phyloP scores from a whole-genome alignment of 2,329 filamentous ascomycete genomes.

The Leptographium lundbergii region DNA sequence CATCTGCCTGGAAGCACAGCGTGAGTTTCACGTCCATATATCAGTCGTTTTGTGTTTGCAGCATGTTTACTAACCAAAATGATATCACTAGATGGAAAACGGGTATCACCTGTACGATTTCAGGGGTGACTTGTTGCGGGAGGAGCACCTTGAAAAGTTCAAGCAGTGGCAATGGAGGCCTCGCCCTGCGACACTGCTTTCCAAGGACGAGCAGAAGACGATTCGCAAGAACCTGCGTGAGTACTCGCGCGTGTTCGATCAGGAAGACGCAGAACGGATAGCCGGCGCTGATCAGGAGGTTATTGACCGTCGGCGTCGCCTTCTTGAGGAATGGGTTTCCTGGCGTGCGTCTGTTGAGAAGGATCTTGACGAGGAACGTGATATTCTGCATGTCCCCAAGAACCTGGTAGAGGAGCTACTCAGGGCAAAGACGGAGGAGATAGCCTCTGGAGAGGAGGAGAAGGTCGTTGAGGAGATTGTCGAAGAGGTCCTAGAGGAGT shows the following conservation, averaged over 20 bases:
- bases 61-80: slow-evolving; percentile 5
- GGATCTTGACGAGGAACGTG: slow-evolving; percentile 60
- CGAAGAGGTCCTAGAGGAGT: slow-evolving; percentile 74
- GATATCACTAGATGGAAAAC: slow-evolving; percentile 79
- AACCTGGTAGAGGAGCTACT: slow-evolving; percentile 51
- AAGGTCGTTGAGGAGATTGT: slow-evolving; percentile 79
- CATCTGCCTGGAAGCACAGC: slow-evolving; percentile 88
- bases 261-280: slow-evolving; percentile 86
- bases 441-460: slow-evolving; percentile 55
- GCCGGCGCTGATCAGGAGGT: slow-evolving; percentile 90
- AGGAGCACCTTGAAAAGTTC: slow-evolving; percentile 91
- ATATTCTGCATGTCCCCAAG: slow-evolving; percentile 50
- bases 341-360: slow-evolving; percentile 67
- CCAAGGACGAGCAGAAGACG: slow-evolving; percentile 93
- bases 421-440: slow-evolving; percentile 38
- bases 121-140: slow-evolving; percentile 74
- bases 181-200: slow-evolving; percentile 77
- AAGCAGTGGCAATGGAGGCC: slow-evolving; percentile 96
- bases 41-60: neutral
- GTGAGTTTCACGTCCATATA: slow-evolving; percentile 43
- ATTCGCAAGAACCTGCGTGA: slow-evolving; percentile 97
- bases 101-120: slow-evolving; percentile 98
- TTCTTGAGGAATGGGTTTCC: slow-evolving; percentile 78
- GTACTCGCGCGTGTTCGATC: slow-evolving; percentile 89
- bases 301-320: slow-evolving; percentile 69